Evolutionary conservation across 2,329 filamentous ascomycete genomes (phyloP).

Genomic region (Fusarium succisae): DNA sequence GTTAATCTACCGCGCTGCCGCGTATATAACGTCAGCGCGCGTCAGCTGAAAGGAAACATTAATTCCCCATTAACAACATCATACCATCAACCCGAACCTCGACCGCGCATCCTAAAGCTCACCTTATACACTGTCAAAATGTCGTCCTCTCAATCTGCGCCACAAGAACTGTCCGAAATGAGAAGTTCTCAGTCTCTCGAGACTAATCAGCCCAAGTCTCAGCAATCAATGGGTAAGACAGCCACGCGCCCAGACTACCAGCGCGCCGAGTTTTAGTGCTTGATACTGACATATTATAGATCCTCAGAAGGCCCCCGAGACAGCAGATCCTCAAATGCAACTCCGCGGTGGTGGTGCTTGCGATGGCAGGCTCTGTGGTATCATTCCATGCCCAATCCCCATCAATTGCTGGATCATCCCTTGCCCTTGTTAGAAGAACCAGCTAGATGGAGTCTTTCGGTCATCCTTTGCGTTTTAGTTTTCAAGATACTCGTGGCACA

Average conservation of each 20-base stretch:
- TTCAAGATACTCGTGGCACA: background rate
- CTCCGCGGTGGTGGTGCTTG: conserved; percentile 23
- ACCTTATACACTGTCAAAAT: background rate
- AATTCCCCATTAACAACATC: background rate
- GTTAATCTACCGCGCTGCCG: background rate
- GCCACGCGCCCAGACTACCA: background rate
- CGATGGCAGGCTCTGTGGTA: conserved; percentile 17
- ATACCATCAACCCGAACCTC: background rate
- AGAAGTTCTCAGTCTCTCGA: background rate
- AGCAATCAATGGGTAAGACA: conserved; percentile 16
- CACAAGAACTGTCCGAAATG: conserved; percentile 12
- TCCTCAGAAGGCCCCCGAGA: conserved; percentile 11
- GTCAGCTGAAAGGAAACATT: background rate
- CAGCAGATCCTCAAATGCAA: background rate
- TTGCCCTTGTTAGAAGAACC: conserved; percentile 3
- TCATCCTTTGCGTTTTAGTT: background rate
- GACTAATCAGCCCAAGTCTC: conserved; percentile 12
- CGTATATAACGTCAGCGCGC: conserved; percentile 14
- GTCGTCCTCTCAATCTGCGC: background rate
- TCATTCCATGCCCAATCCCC: conserved; percentile 23
- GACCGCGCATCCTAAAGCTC: too few species aligned
- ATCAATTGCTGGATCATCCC: conserved; percentile 31
- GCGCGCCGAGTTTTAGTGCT: background rate
- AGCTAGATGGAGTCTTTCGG: background rate
- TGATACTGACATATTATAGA: background rate